phyloP scores from a whole-genome alignment of 768 basidiomycete genomes.

The Tephrocybe sp. region DNA sequence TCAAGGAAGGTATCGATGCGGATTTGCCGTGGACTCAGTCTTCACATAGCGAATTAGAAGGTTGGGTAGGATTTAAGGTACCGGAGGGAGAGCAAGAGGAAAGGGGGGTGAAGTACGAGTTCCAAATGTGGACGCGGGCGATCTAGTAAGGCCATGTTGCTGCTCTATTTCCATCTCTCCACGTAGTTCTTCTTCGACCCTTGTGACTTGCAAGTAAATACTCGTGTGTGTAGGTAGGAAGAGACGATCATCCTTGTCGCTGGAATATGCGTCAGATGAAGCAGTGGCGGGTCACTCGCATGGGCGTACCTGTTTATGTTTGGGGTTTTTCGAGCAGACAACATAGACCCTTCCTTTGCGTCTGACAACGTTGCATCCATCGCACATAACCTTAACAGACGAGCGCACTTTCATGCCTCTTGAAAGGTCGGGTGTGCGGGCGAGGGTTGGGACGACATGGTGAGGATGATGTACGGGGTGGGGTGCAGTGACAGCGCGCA shows the following conservation, averaged over 20 bases:
- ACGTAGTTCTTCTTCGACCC: no score
- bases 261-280: conserved; percentile 25
- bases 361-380: conserved; percentile 86
- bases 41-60: conserved; percentile 60
- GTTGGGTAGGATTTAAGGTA: conserved; percentile 83
- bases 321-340: conserved; percentile 91
- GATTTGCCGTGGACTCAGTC: conserved; percentile 52
- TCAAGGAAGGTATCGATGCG: conserved; percentile 36
- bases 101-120: conserved; percentile 83
- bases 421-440: conserved; percentile 36
- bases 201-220: no score
- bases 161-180: neutral
- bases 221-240: neutral
- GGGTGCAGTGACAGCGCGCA: conserved; percentile 36
- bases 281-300: neutral
- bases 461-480: conserved; percentile 30
- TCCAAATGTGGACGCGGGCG: conserved; percentile 89
- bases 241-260: conserved; percentile 60
- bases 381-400: conserved; percentile 93
- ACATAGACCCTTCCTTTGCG: conserved; percentile 92
- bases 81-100: conserved; percentile 77
- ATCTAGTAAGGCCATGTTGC: conserved; percentile 9
- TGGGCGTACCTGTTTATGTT: conserved; percentile 87
- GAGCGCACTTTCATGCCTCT: conserved; percentile 96
- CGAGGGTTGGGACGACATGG: conserved; percentile 23